phyloP scores from a whole-genome alignment of 257 asterid genomes.

The Nicotiana undulata region DNA sequence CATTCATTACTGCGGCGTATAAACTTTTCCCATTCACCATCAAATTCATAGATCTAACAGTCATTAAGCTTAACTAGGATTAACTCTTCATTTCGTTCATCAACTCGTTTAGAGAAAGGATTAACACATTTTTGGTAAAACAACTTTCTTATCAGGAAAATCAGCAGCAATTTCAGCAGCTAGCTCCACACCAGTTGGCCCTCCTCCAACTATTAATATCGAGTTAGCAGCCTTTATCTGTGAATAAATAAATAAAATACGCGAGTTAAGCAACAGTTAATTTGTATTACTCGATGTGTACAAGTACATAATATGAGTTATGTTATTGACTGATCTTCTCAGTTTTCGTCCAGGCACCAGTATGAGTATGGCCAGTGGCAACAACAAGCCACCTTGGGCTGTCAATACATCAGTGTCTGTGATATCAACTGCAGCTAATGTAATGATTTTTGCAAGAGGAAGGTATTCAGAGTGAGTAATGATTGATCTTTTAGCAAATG shows the following conservation, averaged over 20 bases:
- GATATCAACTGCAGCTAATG: slow-evolving; percentile 56
- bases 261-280: too few species aligned
- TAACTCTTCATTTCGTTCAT: too few species aligned
- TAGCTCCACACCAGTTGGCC: slow-evolving; percentile 90
- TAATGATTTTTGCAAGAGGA: slow-evolving; percentile 51
- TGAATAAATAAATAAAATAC: too few species aligned
- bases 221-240: slow-evolving; percentile 57
- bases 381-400: slow-evolving; percentile 68
- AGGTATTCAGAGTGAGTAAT: too few species aligned
- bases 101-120: too few species aligned
- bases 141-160: slow-evolving; percentile 82
- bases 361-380: slow-evolving; percentile 67
- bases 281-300: too few species aligned
- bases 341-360: slow-evolving; percentile 26
- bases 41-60: too few species aligned
- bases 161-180: slow-evolving; percentile 68
- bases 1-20: too few species aligned
- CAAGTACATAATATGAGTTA: too few species aligned
- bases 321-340: slow-evolving; percentile 52
- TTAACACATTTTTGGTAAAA: too few species aligned
- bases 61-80: too few species aligned
- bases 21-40: too few species aligned
- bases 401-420: slow-evolving; percentile 51
- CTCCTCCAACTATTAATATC: slow-evolving; percentile 76
- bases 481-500: slow-evolving; percentile 63